Evolutionary conservation across 2,329 filamentous ascomycete genomes (phyloP).

Genomic region (Fusarium clavum): DNA sequence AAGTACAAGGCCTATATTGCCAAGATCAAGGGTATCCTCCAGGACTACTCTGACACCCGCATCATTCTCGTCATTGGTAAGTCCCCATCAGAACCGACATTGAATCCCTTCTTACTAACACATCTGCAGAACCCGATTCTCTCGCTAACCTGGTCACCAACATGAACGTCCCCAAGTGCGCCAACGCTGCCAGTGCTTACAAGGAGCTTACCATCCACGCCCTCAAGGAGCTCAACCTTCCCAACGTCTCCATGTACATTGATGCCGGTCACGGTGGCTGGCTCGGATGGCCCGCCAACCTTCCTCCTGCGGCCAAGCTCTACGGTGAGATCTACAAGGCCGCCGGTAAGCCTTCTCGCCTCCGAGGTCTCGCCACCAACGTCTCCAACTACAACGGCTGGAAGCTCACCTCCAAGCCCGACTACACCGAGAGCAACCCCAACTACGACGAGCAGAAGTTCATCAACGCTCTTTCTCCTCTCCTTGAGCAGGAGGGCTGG

Average conservation of each 20-base stretch:
- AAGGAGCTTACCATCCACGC: constrained; percentile 63
- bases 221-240: constrained; percentile 62
- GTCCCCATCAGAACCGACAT: background rate
- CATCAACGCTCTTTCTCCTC: constrained; percentile 71
- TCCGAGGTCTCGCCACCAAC: constrained; percentile 68
- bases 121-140: constrained; percentile 63
- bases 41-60: constrained; percentile 58
- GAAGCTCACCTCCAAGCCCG: constrained; percentile 55
- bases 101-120: background rate
- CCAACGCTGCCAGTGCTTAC: constrained; percentile 61
- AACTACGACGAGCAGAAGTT: constrained; percentile 69
- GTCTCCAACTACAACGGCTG: constrained; percentile 69
- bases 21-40: constrained; percentile 56
- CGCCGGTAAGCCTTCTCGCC: constrained; percentile 60
- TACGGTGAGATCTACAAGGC: constrained; percentile 62
- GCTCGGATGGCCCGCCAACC: constrained; percentile 68
- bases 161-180: constrained; percentile 62
- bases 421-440: constrained; percentile 60
- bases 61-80: constrained; percentile 59
- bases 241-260: constrained; percentile 69
- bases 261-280: constrained; percentile 69
- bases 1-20: constrained; percentile 69
- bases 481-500: constrained; percentile 63
- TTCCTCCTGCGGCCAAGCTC: constrained; percentile 60
- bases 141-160: constrained; percentile 71